phyloP scores from a whole-genome alignment of 2,329 filamentous ascomycete species.

The Sphaerostilbella broomeana region DNA sequence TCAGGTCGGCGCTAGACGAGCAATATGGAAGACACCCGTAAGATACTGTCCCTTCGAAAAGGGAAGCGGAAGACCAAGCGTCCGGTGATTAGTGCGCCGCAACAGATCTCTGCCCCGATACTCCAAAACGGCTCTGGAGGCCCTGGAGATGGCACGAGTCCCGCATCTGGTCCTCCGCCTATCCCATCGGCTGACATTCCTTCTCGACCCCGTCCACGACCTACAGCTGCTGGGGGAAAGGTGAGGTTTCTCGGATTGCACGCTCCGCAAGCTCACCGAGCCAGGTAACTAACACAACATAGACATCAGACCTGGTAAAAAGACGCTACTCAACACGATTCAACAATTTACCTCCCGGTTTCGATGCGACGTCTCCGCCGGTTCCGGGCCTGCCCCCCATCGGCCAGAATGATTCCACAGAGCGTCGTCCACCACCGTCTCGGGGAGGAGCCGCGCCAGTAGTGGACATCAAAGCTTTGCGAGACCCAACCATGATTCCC shows the following conservation, averaged over 20 bases:
- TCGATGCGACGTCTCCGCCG: slow-evolving; percentile 61
- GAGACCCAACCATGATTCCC: slow-evolving; percentile 69
- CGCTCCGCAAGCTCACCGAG: not conserved
- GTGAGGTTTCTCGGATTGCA: slow-evolving; percentile 29
- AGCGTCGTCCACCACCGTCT: slow-evolving; percentile 48
- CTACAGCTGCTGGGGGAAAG: slow-evolving; percentile 49
- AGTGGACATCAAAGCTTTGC: slow-evolving; percentile 70
- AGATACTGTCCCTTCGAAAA: slow-evolving; percentile 53
- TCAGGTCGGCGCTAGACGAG: slow-evolving; percentile 1
- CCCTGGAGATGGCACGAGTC: no score
- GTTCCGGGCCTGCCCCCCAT: slow-evolving; percentile 56
- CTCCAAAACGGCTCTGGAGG: slow-evolving; percentile 38
- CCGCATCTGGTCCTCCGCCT: no score
- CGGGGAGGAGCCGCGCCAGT: slow-evolving; percentile 51
- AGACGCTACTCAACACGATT: slow-evolving; percentile 90
- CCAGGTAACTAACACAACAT: not conserved
- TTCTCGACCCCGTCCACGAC: slow-evolving; percentile 38
- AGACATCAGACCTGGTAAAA: slow-evolving; percentile 82
- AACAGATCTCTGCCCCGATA: slow-evolving; percentile 57
- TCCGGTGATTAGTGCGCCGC: slow-evolving; percentile 56
- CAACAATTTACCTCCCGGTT: slow-evolving; percentile 66
- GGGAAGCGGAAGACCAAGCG: slow-evolving; percentile 54
- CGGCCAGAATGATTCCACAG: slow-evolving; percentile 50
- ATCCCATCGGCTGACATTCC: no score
- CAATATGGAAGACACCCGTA: slow-evolving; percentile 55